Conservation (phyloP, 179 eudicot genomes). For the Drosera spatulata region DNA sequence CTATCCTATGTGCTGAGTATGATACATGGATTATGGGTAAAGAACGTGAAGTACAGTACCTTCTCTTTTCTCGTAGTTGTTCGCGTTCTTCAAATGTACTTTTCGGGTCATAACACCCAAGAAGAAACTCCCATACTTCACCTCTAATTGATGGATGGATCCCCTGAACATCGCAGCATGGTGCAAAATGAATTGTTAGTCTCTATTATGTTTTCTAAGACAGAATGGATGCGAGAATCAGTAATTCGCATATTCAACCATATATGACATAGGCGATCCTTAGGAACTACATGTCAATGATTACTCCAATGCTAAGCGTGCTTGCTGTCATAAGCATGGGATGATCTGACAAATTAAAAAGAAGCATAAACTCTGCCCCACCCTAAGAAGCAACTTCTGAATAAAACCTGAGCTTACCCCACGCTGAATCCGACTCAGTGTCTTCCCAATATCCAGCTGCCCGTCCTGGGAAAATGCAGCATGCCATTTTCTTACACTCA, state of each 20-base stretch:
- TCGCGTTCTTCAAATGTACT: slow-evolving; percentile 83
- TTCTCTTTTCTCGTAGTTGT: slow-evolving; percentile 56
- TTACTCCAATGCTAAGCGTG: too few relatives aligned
- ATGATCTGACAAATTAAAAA: too few relatives aligned
- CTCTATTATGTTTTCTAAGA: background rate
- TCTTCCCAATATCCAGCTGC: slow-evolving; percentile 81
- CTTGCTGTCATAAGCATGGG: too few relatives aligned
- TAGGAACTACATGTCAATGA: too few relatives aligned
- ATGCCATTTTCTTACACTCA: slow-evolving; percentile 88
- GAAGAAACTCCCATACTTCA: slow-evolving; percentile 98
- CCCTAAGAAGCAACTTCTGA: background rate
- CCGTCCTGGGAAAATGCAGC: slow-evolving; percentile 85
- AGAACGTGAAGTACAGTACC: slow-evolving; percentile 31
- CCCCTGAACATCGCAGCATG: slow-evolving; percentile 41
- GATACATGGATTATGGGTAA: background rate
- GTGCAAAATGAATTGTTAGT: background rate
- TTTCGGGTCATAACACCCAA: slow-evolving; percentile 89
- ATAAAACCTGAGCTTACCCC: slow-evolving; percentile 55
- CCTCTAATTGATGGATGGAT: slow-evolving; percentile 93
- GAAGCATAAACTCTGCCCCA: too few relatives aligned
- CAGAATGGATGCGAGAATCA: background rate
- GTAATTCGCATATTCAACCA: background rate
- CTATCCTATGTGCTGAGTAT: background rate
- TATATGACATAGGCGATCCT: too few relatives aligned
- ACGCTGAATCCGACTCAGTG: slow-evolving; percentile 72